These are phyloP conservation scores for Barnettozyma hawaiiensis DNA, from an alignment of 1,139 yeast genomes.

Conservation along the genomic window DNA sequence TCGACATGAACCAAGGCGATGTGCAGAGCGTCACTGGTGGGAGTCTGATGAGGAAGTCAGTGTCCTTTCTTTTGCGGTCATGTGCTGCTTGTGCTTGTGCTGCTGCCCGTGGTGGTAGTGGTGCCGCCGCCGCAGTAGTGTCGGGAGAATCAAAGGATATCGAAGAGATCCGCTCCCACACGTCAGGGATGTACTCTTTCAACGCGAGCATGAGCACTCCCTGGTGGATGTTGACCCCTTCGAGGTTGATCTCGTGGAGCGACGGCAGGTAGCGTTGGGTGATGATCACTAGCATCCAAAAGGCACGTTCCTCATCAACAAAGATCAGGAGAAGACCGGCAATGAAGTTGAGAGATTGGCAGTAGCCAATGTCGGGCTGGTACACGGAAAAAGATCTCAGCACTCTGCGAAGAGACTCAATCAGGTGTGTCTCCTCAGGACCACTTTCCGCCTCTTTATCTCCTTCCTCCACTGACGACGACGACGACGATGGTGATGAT, in stretches of 20 bases:
- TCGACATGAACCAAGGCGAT: constrained; percentile 97
- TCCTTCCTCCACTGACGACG: too few species aligned
- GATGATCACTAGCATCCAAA: constrained; percentile 92
- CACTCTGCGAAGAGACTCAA: constrained; percentile 72
- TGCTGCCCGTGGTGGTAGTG: too few species aligned
- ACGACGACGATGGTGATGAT: too few species aligned
- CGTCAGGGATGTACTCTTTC: constrained; percentile 73
- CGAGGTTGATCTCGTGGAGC: constrained; percentile 82
- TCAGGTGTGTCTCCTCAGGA: constrained; percentile 43
- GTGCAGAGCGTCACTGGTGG: constrained; percentile 94
- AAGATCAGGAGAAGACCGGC: constrained; percentile 81
- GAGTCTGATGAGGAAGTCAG: constrained; percentile 63
- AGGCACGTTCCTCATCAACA: constrained; percentile 82
- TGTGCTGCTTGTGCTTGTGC: too few species aligned
- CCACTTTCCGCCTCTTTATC: constrained; percentile 6
- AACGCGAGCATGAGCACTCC: constrained; percentile 88
- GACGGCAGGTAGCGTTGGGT: constrained; percentile 86
- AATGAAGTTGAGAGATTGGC: constrained; percentile 88
- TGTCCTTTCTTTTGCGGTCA: constrained; percentile 28
- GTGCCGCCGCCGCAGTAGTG: too few species aligned
- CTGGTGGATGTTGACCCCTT: constrained; percentile 93
- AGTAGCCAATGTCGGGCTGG: constrained; percentile 89
- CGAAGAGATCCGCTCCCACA: constrained; percentile 56
- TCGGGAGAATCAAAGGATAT: constrained; percentile 25
- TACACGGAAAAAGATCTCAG: constrained; percentile 78